phyloP scores from a whole-genome alignment of 2,329 filamentous ascomycete genomes.

The Ceratocystiopsis brevicomis region DNA sequence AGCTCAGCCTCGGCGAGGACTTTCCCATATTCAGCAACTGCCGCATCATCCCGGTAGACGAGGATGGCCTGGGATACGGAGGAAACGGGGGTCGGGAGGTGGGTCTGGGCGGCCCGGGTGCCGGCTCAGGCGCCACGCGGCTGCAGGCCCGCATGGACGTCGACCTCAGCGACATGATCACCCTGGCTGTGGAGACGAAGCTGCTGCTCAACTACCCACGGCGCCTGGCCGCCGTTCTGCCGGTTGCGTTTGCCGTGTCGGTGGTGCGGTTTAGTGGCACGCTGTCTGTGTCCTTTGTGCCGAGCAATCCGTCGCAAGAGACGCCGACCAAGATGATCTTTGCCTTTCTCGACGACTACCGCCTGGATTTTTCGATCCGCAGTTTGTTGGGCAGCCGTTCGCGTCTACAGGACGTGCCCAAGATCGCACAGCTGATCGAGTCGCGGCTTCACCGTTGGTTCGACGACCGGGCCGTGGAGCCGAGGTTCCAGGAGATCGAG shows the following conservation, averaged over 20 bases:
- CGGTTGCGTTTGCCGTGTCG: conserved; percentile 78
- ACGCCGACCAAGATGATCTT: conserved; percentile 83
- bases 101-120: no score
- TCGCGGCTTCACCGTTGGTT: conserved; percentile 69
- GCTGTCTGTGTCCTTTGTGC: conserved; percentile 80
- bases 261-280: conserved; percentile 92
- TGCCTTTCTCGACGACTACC: conserved; percentile 79
- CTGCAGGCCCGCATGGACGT: conserved; percentile 94
- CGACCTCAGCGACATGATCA: conserved; percentile 89
- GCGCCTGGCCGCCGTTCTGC: conserved; percentile 69
- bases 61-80: conserved; percentile 47
- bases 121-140: conserved; percentile 31
- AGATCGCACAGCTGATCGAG: conserved; percentile 72
- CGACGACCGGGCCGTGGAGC: conserved; percentile 70
- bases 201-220: conserved; percentile 89
- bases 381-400: conserved; percentile 66
- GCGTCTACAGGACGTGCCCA: conserved; percentile 66
- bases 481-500: conserved; percentile 71
- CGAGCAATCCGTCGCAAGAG: conserved; percentile 46
- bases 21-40: conserved; percentile 99
- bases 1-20: conserved; percentile 85
- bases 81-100: not conserved
- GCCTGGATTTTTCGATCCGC: conserved; percentile 63
- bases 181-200: conserved; percentile 84
- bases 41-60: conserved; percentile 77